phyloP scores from a whole-genome alignment of 1,284 basidiomycete genomes.

The Cystobasidium pallidum region DNA sequence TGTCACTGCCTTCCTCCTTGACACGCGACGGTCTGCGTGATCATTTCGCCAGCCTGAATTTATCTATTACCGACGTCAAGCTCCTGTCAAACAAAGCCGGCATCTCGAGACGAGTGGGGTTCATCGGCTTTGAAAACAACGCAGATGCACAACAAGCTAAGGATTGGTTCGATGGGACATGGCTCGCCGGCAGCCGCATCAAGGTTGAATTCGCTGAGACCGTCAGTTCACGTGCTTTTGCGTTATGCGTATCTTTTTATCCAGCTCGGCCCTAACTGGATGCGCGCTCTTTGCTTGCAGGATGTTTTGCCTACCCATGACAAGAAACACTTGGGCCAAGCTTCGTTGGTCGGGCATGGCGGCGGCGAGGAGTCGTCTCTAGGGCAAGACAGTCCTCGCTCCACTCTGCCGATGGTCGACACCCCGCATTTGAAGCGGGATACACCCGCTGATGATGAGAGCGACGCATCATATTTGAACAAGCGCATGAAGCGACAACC shows the following conservation, averaged over 20 bases:
- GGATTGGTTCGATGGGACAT: constrained; percentile 85
- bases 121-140: constrained; percentile 84
- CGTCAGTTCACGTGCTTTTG: constrained; percentile 62
- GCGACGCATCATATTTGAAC: constrained; percentile 57
- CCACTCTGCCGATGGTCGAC: not conserved
- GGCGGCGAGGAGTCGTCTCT: not conserved
- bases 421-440: not conserved
- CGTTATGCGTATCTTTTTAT: too few relatives aligned
- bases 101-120: constrained; percentile 83
- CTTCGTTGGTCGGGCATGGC: not conserved
- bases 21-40: constrained; percentile 1
- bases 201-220: constrained; percentile 73
- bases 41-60: constrained; percentile 27
- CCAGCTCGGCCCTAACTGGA: not conserved
- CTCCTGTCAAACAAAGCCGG: constrained; percentile 78
- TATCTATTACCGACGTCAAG: constrained; percentile 78
- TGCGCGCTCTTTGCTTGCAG: not conserved
- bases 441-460: not conserved
- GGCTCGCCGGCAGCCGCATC: constrained; percentile 64
- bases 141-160: constrained; percentile 74
- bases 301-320: not conserved
- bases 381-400: not conserved
- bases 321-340: not conserved
- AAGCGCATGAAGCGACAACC: constrained; percentile 54
- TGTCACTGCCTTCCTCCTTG: constrained; percentile 21